phyloP scores from a whole-genome alignment of 495 filamentous ascomycete genomes.

The Rostrohypoxylon terebratum region DNA sequence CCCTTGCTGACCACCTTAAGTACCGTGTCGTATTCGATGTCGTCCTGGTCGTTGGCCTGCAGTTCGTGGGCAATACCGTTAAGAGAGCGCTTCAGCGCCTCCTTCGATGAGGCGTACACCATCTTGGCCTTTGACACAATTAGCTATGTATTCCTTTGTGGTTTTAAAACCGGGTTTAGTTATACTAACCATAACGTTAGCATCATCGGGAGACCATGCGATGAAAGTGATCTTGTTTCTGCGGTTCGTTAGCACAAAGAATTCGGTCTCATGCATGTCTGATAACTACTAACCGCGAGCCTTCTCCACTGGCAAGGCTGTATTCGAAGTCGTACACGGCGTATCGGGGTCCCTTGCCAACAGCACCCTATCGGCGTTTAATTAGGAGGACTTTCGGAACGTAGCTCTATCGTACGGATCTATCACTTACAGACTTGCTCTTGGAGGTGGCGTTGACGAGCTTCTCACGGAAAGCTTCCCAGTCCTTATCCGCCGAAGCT shows the following conservation, averaged over 20 bases:
- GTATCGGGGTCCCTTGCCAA: slow-evolving; percentile 85
- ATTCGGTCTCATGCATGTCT: background rate
- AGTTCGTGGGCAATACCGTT: slow-evolving; percentile 82
- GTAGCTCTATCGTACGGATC: background rate
- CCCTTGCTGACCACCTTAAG: slow-evolving; percentile 85
- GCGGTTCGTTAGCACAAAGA: slow-evolving; percentile 36
- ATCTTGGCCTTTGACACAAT: slow-evolving; percentile 79
- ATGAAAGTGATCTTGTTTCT: slow-evolving; percentile 98
- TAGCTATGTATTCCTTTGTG: slow-evolving; percentile 16
- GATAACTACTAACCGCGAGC: slow-evolving; percentile 71
- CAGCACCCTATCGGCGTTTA: slow-evolving; percentile 57
- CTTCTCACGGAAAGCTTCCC: slow-evolving; percentile 83
- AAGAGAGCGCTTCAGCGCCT: slow-evolving; percentile 87
- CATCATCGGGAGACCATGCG: slow-evolving; percentile 89
- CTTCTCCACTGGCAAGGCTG: slow-evolving; percentile 80
- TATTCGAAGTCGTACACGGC: slow-evolving; percentile 94
- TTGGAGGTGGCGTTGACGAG: slow-evolving; percentile 71
- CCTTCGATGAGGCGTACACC: slow-evolving; percentile 97
- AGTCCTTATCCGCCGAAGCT: slow-evolving; percentile 69
- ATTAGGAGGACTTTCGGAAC: slow-evolving; percentile 26
- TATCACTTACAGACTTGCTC: slow-evolving; percentile 54
- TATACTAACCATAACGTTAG: slow-evolving; percentile 78
- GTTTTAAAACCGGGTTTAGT: slow-evolving; percentile 7
- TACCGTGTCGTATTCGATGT: slow-evolving; percentile 86
- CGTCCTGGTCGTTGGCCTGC: slow-evolving; percentile 92